Evolutionary conservation across 2,329 filamentous ascomycete species (phyloP).

Genomic region (Pseudocercospora musae): DNA sequence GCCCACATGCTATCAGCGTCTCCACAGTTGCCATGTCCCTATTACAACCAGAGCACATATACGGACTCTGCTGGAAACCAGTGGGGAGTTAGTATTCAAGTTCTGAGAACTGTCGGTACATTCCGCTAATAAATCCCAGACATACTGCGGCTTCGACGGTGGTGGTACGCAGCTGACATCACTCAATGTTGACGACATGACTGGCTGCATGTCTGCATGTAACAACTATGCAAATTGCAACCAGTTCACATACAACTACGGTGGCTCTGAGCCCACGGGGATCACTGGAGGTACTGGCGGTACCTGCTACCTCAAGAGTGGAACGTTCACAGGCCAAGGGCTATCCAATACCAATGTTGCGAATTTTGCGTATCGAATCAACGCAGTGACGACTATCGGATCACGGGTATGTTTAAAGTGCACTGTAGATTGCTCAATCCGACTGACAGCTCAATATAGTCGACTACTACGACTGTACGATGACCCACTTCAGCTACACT

Average conservation of each 20-base stretch:
- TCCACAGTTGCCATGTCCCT: background rate
- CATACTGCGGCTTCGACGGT: background rate
- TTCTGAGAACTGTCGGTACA: background rate
- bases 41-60: constrained; percentile 2
- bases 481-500: background rate
- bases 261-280: background rate
- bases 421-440: background rate
- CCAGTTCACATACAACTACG: background rate
- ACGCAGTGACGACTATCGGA: background rate
- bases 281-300: background rate
- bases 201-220: constrained; percentile 2
- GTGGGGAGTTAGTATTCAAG: background rate
- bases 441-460: background rate
- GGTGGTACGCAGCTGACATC: background rate
- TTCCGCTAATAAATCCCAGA: background rate
- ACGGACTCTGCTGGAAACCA: constrained; percentile 1
- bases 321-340: background rate
- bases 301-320: background rate
- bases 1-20: background rate
- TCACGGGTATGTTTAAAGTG: background rate
- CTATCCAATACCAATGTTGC: background rate
- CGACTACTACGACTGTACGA: background rate
- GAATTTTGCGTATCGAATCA: constrained; percentile 1
- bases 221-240: background rate
- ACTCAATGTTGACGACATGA: background rate